Percentiles rank a stretch among this genome's conserved stretches.
These are phyloP conservation scores for Amanita rubescens DNA, from an alignment of 768 basidiomycete genomes.

Conservation along the genomic window DNA sequence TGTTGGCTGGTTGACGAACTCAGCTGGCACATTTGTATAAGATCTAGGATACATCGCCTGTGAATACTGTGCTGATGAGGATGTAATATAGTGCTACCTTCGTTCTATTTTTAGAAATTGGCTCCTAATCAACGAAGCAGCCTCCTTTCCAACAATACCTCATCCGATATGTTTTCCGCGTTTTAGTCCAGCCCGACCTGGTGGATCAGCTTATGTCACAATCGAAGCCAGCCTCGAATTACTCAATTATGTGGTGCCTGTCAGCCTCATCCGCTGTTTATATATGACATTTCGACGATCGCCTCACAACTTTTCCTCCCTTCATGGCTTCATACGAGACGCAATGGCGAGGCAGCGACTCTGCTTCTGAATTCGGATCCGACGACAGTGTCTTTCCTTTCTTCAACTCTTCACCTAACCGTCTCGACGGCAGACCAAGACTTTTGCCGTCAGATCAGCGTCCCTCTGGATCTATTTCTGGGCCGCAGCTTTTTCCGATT, in stretches of 20 bases:
- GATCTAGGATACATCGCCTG: not conserved
- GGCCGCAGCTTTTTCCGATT: not conserved
- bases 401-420: not conserved
- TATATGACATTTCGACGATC: not conserved
- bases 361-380: not conserved
- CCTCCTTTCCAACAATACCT: not conserved
- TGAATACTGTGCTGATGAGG: not conserved
- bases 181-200: not conserved
- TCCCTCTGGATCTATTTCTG: not conserved
- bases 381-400: not conserved
- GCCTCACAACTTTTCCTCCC: not conserved
- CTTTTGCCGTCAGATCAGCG: not conserved
- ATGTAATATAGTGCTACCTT: not conserved
- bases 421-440: not conserved
- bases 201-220: not conserved
- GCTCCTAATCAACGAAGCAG: not conserved
- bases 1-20: not conserved
- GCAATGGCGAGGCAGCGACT: not conserved
- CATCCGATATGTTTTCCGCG: not conserved
- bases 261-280: conserved; percentile 6
- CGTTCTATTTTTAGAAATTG: not conserved
- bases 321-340: not conserved
- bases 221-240: not conserved
- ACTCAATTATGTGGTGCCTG: not conserved
- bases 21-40: not conserved